These are phyloP conservation scores for Herpotrichia juniperi DNA, from an alignment of 2,329 filamentous ascomycete genomes.

Conservation along the genomic window DNA sequence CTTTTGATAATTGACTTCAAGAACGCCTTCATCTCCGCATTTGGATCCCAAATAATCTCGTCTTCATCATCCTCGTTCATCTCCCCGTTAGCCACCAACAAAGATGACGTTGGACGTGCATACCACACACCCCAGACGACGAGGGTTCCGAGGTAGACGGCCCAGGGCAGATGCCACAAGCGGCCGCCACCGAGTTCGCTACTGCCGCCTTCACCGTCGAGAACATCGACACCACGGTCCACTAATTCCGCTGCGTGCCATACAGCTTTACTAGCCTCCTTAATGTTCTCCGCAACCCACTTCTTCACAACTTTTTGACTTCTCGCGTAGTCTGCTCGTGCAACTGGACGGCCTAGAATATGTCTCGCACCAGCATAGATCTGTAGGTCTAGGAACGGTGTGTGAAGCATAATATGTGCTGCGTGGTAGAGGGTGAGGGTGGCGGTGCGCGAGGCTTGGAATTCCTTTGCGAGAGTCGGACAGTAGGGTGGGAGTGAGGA, in stretches of 20 bases:
- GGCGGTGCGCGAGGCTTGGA: constrained; percentile 56
- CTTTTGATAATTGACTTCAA: constrained; percentile 49
- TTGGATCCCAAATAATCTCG: constrained; percentile 59
- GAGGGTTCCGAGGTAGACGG: constrained; percentile 64
- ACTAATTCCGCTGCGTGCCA: constrained; percentile 63
- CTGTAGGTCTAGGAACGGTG: constrained; percentile 66
- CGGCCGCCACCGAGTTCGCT: constrained; percentile 58
- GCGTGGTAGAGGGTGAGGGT: constrained; percentile 65
- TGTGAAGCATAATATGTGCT: constrained; percentile 62
- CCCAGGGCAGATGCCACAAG: constrained; percentile 68
- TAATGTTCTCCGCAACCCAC: constrained; percentile 50
- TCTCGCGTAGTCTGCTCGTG: constrained; percentile 56
- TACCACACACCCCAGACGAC: constrained; percentile 66
- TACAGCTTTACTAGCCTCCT: constrained; percentile 51
- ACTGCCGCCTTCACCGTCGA: constrained; percentile 41
- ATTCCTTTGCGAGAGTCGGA: constrained; percentile 46
- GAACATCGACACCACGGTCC: constrained; percentile 55
- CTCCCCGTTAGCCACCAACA: no score
- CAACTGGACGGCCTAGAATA: constrained; percentile 63
- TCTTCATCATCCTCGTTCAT: constrained; percentile 47
- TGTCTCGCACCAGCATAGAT: constrained; percentile 66
- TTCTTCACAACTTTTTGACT: constrained; percentile 59
- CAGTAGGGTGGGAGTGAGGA: constrained; percentile 30
- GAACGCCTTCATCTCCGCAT: constrained; percentile 56
- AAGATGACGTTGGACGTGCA: constrained; percentile 26